phyloP scores from a whole-genome alignment of 192 early-diverging fungal genomes.

The Linnemannia zychae region DNA sequence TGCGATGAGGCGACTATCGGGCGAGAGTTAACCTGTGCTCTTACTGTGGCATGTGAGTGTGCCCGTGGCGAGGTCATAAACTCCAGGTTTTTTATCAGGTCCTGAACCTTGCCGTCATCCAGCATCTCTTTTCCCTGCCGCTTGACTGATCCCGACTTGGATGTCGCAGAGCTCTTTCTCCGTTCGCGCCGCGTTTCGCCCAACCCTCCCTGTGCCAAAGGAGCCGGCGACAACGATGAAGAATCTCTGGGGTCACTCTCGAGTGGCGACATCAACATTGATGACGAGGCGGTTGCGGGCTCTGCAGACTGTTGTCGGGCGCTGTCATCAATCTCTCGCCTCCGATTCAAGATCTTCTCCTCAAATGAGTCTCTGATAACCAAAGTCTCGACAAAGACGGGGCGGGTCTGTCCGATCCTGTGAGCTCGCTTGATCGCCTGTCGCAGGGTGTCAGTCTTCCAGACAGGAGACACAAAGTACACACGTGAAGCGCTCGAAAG shows the following conservation, averaged over 20 bases:
- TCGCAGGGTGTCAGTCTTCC: conserved; percentile 77
- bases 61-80: conserved; percentile 19
- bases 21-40: background rate
- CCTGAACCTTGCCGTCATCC: conserved; percentile 30
- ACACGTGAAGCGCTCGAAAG: conserved; percentile 80
- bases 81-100: conserved; percentile 18
- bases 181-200: background rate
- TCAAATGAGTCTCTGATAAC: conserved; percentile 69
- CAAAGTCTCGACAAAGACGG: conserved; percentile 73
- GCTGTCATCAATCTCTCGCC: conserved; percentile 20
- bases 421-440: conserved; percentile 92
- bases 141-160: background rate
- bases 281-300: background rate
- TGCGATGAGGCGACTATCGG: background rate
- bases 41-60: background rate
- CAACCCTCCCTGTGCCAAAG: background rate
- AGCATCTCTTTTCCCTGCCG: conserved; percentile 10
- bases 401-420: conserved; percentile 77
- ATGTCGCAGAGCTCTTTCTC: background rate
- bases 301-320: background rate
- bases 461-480: conserved; percentile 81
- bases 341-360: conserved; percentile 61
- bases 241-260: background rate
- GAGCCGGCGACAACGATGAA: background rate
- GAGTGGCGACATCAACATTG: background rate